Evolutionary conservation across 1,284 basidiomycete species (phyloP).

Genomic region (Ceratobasidium sp.): DNA sequence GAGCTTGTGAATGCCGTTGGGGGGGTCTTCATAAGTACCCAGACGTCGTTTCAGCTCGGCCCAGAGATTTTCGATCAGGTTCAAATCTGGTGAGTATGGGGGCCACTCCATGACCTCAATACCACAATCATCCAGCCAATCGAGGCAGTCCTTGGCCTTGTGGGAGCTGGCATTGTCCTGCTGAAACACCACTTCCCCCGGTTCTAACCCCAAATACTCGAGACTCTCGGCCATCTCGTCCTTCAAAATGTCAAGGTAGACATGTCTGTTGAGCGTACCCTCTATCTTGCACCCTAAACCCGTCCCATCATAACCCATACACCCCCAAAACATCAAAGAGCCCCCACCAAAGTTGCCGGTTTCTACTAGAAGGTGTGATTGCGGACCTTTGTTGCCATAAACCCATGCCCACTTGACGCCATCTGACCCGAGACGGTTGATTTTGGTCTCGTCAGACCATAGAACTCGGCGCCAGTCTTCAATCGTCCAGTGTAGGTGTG

Average conservation of each 20-base stretch:
- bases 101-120: conserved; percentile 46
- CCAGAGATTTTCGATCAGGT: conserved; percentile 47
- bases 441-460: conserved; percentile 42
- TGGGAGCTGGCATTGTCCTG: conserved; percentile 45
- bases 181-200: conserved; percentile 42
- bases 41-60: conserved; percentile 37
- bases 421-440: conserved; percentile 27
- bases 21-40: conserved; percentile 13
- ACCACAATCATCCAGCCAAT: conserved; percentile 41
- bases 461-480: conserved; percentile 29
- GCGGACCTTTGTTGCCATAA: not conserved
- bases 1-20: conserved; percentile 20
- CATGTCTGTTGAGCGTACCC: not conserved
- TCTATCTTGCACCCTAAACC: conserved; percentile 8
- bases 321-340: conserved; percentile 39
- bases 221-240: conserved; percentile 25
- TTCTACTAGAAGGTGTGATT: not conserved
- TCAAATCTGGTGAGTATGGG: conserved; percentile 45
- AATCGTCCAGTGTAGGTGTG: conserved; percentile 27
- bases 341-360: conserved; percentile 32
- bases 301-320: conserved; percentile 21
- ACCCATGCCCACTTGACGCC: conserved; percentile 21
- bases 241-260: conserved; percentile 4
- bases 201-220: conserved; percentile 28
- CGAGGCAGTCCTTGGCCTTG: conserved; percentile 35